A percentile compares a stretch with the other conserved stretches of the same genome.
Evolutionary conservation across 1,139 yeast species (phyloP).

Genomic region (Sporopachydermia cereana): DNA sequence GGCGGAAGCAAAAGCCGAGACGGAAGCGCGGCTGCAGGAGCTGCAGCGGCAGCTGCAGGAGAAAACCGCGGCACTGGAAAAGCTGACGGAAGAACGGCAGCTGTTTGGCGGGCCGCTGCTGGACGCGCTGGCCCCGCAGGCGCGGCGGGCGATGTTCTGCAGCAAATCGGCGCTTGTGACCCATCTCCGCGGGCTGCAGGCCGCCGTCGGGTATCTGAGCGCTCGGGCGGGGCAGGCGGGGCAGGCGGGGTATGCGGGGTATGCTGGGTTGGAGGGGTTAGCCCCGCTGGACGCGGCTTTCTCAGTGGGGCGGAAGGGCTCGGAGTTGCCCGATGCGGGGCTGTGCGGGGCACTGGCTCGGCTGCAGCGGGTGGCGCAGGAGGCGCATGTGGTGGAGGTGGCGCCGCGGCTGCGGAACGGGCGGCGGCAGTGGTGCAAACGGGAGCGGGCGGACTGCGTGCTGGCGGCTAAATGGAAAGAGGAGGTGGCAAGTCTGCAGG

Average conservation of each 20-base stretch:
- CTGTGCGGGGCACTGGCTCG: background rate
- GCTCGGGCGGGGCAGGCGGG: background rate
- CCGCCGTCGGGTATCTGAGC: conserved; percentile 15
- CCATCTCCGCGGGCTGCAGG: conserved; percentile 29
- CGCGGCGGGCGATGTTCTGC: conserved; percentile 14
- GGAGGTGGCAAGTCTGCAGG: background rate
- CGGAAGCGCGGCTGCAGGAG: background rate
- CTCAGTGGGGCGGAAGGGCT: too few relatives aligned
- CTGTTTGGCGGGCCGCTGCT: conserved; percentile 8
- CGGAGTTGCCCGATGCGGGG: background rate
- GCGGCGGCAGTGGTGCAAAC: background rate
- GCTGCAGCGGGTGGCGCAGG: background rate
- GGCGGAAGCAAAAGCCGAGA: conserved; percentile 17
- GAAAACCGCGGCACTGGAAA: conserved; percentile 15
- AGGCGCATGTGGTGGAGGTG: background rate
- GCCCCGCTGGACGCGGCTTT: background rate
- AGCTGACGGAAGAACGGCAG: conserved; percentile 21
- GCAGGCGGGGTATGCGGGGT: too few relatives aligned
- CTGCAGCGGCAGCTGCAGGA: conserved; percentile 10
- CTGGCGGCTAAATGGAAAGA: background rate
- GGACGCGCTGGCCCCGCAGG: background rate
- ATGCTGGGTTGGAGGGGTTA: background rate
- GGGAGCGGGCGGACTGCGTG: background rate
- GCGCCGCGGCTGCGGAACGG: conserved; percentile 1
- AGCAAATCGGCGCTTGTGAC: conserved; percentile 26